Percentiles rank a stretch among this genome's conserved stretches.
These are phyloP conservation scores for Candida suzukii DNA, from an alignment of 805 yeast genomes.

Conservation along the genomic window DNA sequence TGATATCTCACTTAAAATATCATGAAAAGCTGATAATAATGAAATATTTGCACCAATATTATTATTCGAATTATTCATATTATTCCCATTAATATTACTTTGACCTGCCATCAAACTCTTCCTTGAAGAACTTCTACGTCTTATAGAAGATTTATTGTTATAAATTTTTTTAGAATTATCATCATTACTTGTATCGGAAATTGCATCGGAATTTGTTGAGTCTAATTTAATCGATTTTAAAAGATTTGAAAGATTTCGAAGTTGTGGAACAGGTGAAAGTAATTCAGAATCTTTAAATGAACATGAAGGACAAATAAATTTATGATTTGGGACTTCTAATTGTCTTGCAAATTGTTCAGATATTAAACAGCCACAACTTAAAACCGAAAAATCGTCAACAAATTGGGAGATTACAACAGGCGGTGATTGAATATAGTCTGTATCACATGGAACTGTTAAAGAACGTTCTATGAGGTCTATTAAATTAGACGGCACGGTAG, in stretches of 20 bases:
- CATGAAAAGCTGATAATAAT: constrained; percentile 28
- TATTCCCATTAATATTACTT: too few relatives aligned
- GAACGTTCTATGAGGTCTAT: not conserved
- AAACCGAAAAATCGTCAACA: constrained; percentile 23
- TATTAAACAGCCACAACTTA: constrained; percentile 35
- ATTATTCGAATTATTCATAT: not conserved
- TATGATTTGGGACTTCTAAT: constrained; percentile 10
- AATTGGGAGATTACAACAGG: constrained; percentile 13
- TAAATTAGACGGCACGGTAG: constrained; percentile 14
- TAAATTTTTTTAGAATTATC: not conserved
- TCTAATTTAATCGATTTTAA: not conserved
- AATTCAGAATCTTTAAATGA: constrained; percentile 11
- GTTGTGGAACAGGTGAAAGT: constrained; percentile 26
- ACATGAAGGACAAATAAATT: constrained; percentile 32
- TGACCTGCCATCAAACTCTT: constrained; percentile 1
- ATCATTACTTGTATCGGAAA: constrained; percentile 4
- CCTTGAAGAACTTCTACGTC: constrained; percentile 9
- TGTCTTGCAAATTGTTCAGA: constrained; percentile 23
- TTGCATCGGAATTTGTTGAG: constrained; percentile 1
- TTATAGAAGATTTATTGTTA: not conserved
- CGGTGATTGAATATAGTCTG: constrained; percentile 16
- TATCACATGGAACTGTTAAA: constrained; percentile 15
- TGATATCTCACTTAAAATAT: constrained; percentile 17
- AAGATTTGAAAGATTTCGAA: constrained; percentile 20
- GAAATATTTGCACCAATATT: constrained; percentile 12